These are phyloP conservation scores for Cenchrus fungigraminus DNA, from an alignment of 176 grass and related monocot genomes.

Conservation along the genomic window DNA sequence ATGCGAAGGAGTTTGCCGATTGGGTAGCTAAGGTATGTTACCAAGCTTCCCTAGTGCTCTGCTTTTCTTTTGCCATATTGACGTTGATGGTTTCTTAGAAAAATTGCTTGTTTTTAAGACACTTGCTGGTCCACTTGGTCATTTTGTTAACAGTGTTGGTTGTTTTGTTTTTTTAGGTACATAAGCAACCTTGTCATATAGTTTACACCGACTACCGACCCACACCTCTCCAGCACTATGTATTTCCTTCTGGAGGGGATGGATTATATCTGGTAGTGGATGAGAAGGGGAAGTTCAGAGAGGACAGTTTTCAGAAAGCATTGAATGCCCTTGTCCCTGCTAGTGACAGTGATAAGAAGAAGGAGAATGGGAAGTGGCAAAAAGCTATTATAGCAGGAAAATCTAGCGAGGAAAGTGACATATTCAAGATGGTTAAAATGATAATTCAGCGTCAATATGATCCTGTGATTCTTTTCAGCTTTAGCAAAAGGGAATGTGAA, in stretches of 20 bases:
- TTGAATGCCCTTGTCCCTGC: slow-evolving; percentile 85
- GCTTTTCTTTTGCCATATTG: background rate
- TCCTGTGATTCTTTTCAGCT: slow-evolving; percentile 94
- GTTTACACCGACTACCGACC: slow-evolving; percentile 97
- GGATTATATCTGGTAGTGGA: slow-evolving; percentile 94
- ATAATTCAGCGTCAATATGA: slow-evolving; percentile 98
- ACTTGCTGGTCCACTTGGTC: background rate
- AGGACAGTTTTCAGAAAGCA: slow-evolving; percentile 97
- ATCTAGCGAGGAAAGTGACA: slow-evolving; percentile 81
- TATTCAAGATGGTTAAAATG: slow-evolving; percentile 99
- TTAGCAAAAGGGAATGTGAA: slow-evolving; percentile 97
- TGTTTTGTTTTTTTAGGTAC: slow-evolving; percentile 74
- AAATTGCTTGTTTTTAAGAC: background rate
- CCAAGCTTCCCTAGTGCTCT: background rate
- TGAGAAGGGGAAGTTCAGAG: slow-evolving; percentile 96
- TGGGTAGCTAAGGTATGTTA: slow-evolving; percentile 93
- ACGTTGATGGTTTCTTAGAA: background rate
- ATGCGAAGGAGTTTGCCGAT: slow-evolving; percentile 95
- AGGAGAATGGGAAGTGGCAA: slow-evolving; percentile 71
- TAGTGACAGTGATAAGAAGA: slow-evolving; percentile 62
- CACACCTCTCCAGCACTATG: slow-evolving; percentile 94
- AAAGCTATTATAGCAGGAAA: slow-evolving; percentile 68
- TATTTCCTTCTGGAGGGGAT: slow-evolving; percentile 94
- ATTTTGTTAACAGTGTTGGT: background rate
- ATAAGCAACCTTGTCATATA: slow-evolving; percentile 97